Evolutionary conservation across 257 asterid genomes (phyloP).

Genomic region (Voacanga thouarsii): DNA sequence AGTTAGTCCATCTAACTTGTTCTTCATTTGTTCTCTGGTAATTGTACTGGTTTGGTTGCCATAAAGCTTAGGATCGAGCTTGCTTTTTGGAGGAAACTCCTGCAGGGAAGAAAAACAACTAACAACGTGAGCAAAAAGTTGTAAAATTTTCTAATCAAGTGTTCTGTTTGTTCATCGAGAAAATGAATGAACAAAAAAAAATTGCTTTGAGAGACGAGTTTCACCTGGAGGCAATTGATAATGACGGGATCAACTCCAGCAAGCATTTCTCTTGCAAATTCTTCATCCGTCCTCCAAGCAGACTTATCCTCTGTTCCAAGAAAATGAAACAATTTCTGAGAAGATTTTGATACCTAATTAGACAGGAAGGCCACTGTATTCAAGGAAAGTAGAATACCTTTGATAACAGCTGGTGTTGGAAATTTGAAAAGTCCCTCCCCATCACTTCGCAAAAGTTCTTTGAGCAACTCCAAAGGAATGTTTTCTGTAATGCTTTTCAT

Average conservation of each 20-base stretch:
- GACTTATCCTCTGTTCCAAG: constrained; percentile 44
- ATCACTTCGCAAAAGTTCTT: constrained; percentile 20
- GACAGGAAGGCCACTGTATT: constrained; percentile 19
- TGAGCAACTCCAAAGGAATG: constrained; percentile 21
- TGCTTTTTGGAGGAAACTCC: constrained; percentile 77
- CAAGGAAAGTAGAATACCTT: constrained; percentile 37
- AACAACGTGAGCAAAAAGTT: neutral
- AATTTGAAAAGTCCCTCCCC: constrained; percentile 22
- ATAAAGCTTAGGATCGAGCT: constrained; percentile 45
- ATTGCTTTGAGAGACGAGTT: constrained; percentile 26
- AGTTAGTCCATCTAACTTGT: constrained; percentile 47
- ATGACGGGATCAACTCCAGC: constrained; percentile 75
- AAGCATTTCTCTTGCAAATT: constrained; percentile 75
- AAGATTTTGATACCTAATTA: neutral
- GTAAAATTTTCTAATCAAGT: neutral
- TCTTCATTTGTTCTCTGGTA: constrained; percentile 41
- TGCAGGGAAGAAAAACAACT: constrained; percentile 19
- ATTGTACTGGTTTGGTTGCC: constrained; percentile 62
- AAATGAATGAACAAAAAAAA: neutral
- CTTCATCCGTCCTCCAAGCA: constrained; percentile 79
- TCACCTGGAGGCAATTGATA: constrained; percentile 63
- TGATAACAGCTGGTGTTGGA: constrained; percentile 36
- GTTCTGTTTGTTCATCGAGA: neutral
- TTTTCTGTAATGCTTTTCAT: constrained; percentile 6
- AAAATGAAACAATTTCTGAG: neutral